A percentile compares a stretch with the other conserved stretches of the same genome.
Conservation (phyloP, 305 asterid species). For the Fraxinus paxiana region DNA sequence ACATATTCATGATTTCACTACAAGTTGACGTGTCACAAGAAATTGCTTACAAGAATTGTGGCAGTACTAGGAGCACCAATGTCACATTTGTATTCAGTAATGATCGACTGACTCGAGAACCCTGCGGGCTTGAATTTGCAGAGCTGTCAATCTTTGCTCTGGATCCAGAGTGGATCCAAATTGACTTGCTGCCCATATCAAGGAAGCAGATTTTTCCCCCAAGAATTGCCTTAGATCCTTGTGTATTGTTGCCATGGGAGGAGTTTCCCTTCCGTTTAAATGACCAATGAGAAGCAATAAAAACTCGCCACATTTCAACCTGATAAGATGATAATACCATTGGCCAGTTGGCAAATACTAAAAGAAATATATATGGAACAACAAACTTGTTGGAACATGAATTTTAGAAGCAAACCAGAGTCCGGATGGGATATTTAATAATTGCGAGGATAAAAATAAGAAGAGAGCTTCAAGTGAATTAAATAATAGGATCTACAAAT, state of each 20-base stretch:
- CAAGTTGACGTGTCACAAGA: background rate
- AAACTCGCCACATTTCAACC: constrained; percentile 95
- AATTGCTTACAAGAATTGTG: constrained; percentile 4
- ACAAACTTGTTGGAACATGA: background rate
- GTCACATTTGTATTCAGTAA: constrained; percentile 36
- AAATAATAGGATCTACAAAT: background rate
- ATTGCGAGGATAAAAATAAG: background rate
- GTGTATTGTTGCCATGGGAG: constrained; percentile 83
- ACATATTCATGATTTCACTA: background rate
- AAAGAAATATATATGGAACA: background rate
- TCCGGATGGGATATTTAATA: background rate
- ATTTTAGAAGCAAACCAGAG: constrained; percentile 12
- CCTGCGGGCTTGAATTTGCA: constrained; percentile 81
- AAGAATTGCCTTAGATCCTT: constrained; percentile 73
- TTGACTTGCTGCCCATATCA: constrained; percentile 95
- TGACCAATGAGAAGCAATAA: constrained; percentile 85
- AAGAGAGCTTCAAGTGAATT: background rate
- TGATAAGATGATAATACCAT: constrained; percentile 23
- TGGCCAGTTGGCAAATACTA: background rate
- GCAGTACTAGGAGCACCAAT: constrained; percentile 14
- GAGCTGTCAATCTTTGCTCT: constrained; percentile 69
- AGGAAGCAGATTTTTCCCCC: constrained; percentile 85
- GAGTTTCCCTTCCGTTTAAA: constrained; percentile 69
- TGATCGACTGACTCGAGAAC: constrained; percentile 83
- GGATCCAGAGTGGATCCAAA: constrained; percentile 79